These are phyloP conservation scores for Jamesozyma hellenica DNA, from an alignment of 805 yeast species.

Conservation along the genomic window DNA sequence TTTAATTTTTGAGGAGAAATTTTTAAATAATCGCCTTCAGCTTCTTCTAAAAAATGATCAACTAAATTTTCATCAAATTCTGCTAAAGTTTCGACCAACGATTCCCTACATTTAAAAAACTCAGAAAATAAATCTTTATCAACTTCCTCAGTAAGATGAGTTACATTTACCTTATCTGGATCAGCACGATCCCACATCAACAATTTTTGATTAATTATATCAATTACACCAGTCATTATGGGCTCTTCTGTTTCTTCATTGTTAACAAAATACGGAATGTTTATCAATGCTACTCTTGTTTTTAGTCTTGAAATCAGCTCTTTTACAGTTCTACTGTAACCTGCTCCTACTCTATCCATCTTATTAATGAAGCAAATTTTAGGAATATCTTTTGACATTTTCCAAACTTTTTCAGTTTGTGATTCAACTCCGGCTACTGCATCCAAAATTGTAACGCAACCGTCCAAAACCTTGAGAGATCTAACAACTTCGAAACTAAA, in stretches of 20 bases:
- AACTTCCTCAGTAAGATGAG: constrained; percentile 44
- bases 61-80: constrained; percentile 73
- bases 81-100: constrained; percentile 74
- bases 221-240: constrained; percentile 47
- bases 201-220: constrained; percentile 43
- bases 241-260: constrained; percentile 14
- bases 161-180: constrained; percentile 18
- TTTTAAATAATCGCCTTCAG: constrained; percentile 50
- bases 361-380: constrained; percentile 75
- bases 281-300: constrained; percentile 65
- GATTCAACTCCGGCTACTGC: constrained; percentile 98
- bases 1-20: constrained; percentile 49
- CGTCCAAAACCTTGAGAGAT: constrained; percentile 84
- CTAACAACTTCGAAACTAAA: constrained; percentile 90
- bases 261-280: constrained; percentile 58
- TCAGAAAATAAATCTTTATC: constrained; percentile 35
- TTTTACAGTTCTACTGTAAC: constrained; percentile 78
- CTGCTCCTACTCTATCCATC: constrained; percentile 96
- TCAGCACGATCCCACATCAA: constrained; percentile 36
- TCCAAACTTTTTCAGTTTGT: constrained; percentile 96
- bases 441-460: constrained; percentile 86
- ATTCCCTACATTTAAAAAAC: constrained; percentile 50
- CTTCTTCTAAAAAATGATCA: constrained; percentile 66
- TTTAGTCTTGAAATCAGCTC: constrained; percentile 70
- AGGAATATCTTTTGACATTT: constrained; percentile 73